Base-by-base conservation (phyloP, 345 rosid genomes). In the Hypericum androsaemum region DNA sequence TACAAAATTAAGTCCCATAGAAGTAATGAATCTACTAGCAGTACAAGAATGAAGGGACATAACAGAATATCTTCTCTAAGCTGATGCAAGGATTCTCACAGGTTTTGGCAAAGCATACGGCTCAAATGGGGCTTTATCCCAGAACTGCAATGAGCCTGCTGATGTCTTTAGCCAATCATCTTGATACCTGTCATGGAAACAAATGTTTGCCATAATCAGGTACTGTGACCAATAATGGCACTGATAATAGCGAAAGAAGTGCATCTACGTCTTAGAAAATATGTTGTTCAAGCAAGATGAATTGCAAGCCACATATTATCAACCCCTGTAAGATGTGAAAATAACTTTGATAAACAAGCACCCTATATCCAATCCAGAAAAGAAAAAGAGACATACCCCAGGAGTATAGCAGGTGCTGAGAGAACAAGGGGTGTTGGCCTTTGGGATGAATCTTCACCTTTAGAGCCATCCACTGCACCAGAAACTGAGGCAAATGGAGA, bases 41-140 rank as follows among this genome's bases (percentile, higher is more conserved):
- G 36, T 61, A 7, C 60, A 57, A 16, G 47, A 10, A 42, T 12
- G 32, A 13, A 22, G 17, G 50, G 16, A 38, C 36, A 46, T 36
- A 37, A 8, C 37, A 46, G 8, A 37, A 13, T 28, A 35, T 51
- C 14, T 10, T 12, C 14, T 12, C 45, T 37, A 28, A 40, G 44
- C 44, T 44, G 12, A 50, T 40, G 50, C 22, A 50, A 48, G 41
- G 41, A 71, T 49, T 58, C 83, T 81, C 72, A 92, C 98, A 64
- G 72, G 81, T 73, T 92, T 92, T 58, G 74, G 76, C 39, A 63
- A 73, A 56, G 98, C 98, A 72, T 81, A 92, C 60, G 98, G 97
- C 60, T 92, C 97, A 62, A 92, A 68, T 60, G 99, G 99, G 59
- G 97, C 99, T 74, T 92, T 92, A 70, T 92, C 99, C 99, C 99